Conservation (phyloP, 306 rosid genomes). For the Malus sieversii region DNA sequence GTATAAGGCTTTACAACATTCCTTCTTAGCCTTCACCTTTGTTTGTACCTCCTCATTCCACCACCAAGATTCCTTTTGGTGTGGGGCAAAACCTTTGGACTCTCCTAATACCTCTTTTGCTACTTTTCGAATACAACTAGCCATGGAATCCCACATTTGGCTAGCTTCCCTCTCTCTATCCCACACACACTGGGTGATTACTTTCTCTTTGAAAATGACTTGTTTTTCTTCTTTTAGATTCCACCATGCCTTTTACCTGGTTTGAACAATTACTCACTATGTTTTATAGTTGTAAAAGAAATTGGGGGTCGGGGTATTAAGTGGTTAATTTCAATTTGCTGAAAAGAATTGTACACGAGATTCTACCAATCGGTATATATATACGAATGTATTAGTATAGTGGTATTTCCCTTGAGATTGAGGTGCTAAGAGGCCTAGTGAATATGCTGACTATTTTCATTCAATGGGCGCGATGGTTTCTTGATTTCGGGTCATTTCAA, state of each 20-base stretch:
- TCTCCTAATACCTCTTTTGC: no score
- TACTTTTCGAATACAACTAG: no score
- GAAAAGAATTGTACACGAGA: neutral
- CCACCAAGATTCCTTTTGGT: no score
- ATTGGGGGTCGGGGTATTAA: neutral
- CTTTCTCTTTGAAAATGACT: no score
- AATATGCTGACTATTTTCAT: neutral
- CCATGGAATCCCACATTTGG: no score
- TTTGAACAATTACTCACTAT: neutral
- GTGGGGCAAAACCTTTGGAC: no score
- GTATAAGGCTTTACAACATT: no score
- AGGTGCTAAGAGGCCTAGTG: neutral
- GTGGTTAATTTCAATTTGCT: neutral
- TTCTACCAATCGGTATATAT: neutral
- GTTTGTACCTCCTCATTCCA: no score
- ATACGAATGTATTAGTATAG: neutral
- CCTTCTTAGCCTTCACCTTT: no score
- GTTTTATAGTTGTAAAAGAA: neutral
- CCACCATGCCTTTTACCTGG: neutral
- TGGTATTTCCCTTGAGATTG: neutral
- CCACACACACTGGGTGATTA: no score
- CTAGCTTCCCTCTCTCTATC: no score
- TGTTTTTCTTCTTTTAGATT: no score
- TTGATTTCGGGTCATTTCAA: neutral
- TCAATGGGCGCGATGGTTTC: neutral